Percentiles rank a stretch among this genome's conserved stretches.
Evolutionary conservation across 371 early-diverging fungal genomes (phyloP).

Genomic region (Chytridiales sp.): DNA sequence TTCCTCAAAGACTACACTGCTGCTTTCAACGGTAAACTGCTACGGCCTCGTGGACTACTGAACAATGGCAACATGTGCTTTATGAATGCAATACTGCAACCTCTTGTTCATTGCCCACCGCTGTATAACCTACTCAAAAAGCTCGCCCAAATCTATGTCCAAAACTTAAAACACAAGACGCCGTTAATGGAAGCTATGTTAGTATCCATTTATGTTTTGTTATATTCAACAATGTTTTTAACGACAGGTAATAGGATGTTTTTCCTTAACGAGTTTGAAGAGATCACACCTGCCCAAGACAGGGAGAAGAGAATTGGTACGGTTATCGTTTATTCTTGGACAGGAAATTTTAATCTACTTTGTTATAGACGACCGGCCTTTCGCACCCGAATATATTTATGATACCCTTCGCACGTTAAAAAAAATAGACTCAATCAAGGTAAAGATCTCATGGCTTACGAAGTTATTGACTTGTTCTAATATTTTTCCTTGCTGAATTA

Average conservation of each 20-base stretch:
- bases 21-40: slow-evolving; percentile 35
- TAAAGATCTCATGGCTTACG: slow-evolving; percentile 10
- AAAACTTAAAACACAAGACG: slow-evolving; percentile 66
- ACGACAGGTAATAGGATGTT: slow-evolving; percentile 54
- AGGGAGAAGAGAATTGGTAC: not conserved
- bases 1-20: slow-evolving; percentile 13
- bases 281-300: slow-evolving; percentile 32
- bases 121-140: slow-evolving; percentile 80
- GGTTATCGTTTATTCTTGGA: not conserved
- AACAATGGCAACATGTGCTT: slow-evolving; percentile 97
- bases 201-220: slow-evolving; percentile 27
- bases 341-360: no score
- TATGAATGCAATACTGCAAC: slow-evolving; percentile 92
- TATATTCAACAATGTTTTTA: not conserved
- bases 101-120: slow-evolving; percentile 82
- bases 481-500: slow-evolving; percentile 11
- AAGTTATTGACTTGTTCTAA: not conserved
- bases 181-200: slow-evolving; percentile 83
- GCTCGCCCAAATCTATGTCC: slow-evolving; percentile 26
- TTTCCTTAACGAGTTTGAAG: slow-evolving; percentile 74
- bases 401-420: slow-evolving; percentile 78
- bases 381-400: slow-evolving; percentile 92
- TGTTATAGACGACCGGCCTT: slow-evolving; percentile 51
- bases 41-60: slow-evolving; percentile 88
- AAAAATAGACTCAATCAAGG: slow-evolving; percentile 74